phyloP scores from a whole-genome alignment of 768 basidiomycete genomes.

The Amanita rimosa region DNA sequence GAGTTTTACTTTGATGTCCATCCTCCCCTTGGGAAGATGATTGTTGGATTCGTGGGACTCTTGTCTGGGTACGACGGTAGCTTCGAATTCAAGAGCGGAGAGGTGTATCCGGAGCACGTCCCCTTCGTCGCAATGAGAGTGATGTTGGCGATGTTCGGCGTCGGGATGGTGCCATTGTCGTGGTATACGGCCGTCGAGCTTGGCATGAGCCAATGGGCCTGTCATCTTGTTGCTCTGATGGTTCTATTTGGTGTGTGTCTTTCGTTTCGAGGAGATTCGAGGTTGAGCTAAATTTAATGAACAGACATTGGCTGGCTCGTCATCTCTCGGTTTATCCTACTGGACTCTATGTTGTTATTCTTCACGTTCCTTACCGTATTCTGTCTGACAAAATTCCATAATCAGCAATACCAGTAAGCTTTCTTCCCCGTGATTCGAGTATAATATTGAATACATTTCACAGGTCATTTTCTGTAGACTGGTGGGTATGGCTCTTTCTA shows the following conservation, averaged over 20 bases:
- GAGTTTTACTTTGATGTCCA: constrained; percentile 99
- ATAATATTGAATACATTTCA: constrained; percentile 7
- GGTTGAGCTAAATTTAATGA: background rate
- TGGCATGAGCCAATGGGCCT: constrained; percentile 81
- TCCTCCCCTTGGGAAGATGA: constrained; percentile 97
- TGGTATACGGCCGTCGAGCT: constrained; percentile 97
- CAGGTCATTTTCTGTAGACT: constrained; percentile 90
- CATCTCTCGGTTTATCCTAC: constrained; percentile 93
- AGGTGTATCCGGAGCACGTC: constrained; percentile 68
- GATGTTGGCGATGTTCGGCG: constrained; percentile 88
- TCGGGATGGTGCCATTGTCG: constrained; percentile 88
- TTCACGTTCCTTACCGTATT: constrained; percentile 98
- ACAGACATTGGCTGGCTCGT: constrained; percentile 95
- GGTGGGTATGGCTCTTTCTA: constrained; percentile 94
- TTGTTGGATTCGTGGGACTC: constrained; percentile 88
- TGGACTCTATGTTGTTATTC: constrained; percentile 98
- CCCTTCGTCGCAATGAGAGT: constrained; percentile 95
- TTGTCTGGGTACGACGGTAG: constrained; percentile 84
- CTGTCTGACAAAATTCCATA: constrained; percentile 92
- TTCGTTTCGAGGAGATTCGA: background rate
- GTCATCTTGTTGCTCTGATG: constrained; percentile 91
- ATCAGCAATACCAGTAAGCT: constrained; percentile 86
- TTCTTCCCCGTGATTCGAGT: background rate
- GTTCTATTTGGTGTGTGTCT: constrained; percentile 74
- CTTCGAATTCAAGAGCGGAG: constrained; percentile 94